phyloP scores from a whole-genome alignment of 192 early-diverging fungal genomes.

The Coemansia sp. region DNA sequence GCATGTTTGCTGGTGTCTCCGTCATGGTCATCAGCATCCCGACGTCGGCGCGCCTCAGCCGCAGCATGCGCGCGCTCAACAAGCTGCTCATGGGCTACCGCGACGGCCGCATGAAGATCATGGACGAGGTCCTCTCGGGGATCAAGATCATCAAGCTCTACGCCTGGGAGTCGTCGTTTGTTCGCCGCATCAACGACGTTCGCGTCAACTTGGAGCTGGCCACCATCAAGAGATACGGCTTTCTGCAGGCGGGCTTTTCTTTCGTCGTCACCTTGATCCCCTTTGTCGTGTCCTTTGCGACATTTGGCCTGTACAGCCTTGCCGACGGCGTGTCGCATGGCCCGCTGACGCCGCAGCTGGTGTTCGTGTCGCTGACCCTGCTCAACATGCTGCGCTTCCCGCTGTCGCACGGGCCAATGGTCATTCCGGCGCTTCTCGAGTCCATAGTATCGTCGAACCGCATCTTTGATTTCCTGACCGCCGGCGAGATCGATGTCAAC shows the following conservation, averaged over 20 bases:
- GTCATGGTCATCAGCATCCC: constrained; percentile 86
- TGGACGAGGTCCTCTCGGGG: constrained; percentile 61
- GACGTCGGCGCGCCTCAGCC: constrained; percentile 69
- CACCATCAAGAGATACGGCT: constrained; percentile 39
- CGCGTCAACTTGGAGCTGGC: constrained; percentile 40
- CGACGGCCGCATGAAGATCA: constrained; percentile 67
- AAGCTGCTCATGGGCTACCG: constrained; percentile 75
- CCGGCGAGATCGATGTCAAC: constrained; percentile 45
- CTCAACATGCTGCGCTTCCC: constrained; percentile 53
- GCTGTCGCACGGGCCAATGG: constrained; percentile 29
- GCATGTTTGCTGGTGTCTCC: constrained; percentile 81
- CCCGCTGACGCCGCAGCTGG: constrained; percentile 50
- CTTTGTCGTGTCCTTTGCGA: constrained; percentile 47
- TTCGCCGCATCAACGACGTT: constrained; percentile 41
- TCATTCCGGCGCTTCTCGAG: constrained; percentile 39
- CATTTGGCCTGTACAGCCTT: constrained; percentile 47
- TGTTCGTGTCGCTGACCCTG: constrained; percentile 52
- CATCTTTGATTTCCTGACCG: constrained; percentile 34
- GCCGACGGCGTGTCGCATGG: constrained; percentile 36
- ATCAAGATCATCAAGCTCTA: constrained; percentile 73
- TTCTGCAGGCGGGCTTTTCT: constrained; percentile 35
- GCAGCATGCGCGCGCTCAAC: constrained; percentile 70
- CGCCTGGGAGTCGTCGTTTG: constrained; percentile 61
- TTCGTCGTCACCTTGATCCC: constrained; percentile 47
- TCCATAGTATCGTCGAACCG: constrained; percentile 37